A percentile compares a stretch with the other conserved stretches of the same genome.
Evolutionary conservation across 2,329 filamentous ascomycete species (phyloP).

Genomic region (Ascochyta pisi): DNA sequence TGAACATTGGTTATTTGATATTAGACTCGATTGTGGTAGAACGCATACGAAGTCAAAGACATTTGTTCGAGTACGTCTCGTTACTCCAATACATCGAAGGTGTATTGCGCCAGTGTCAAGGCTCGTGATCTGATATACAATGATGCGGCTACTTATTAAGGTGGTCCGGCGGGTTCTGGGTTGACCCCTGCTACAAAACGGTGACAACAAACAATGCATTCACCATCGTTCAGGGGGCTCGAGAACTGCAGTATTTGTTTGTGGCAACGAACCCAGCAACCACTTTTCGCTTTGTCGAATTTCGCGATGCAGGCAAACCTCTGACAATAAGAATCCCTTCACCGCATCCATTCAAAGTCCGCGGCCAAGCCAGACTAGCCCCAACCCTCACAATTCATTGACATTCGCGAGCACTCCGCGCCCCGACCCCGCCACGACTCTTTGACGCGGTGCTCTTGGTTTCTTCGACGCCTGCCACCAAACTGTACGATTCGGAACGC

Average conservation of each 20-base stretch:
- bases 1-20: neutral
- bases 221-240: neutral
- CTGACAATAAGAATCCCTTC: slow-evolving; percentile 11
- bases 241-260: neutral
- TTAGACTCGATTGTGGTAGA: neutral
- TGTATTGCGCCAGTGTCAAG: neutral
- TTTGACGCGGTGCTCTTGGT: slow-evolving; percentile 3
- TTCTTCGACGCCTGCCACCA: neutral
- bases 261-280: neutral
- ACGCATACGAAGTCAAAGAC: neutral
- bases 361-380: slow-evolving; percentile 26
- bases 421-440: slow-evolving; percentile 22
- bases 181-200: slow-evolving; percentile 8
- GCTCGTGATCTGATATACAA: neutral
- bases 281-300: neutral
- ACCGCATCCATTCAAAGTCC: slow-evolving; percentile 23
- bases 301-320: neutral
- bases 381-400: slow-evolving; percentile 25
- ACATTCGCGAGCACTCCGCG: slow-evolving; percentile 11
- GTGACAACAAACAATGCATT: slow-evolving; percentile 17
- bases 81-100: neutral
- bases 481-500: neutral
- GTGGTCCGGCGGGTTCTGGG: slow-evolving; percentile 2
- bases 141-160: neutral
- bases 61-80: neutral